These are phyloP conservation scores for Collybia mongolica DNA, from an alignment of 768 basidiomycete species.

Conservation along the genomic window DNA sequence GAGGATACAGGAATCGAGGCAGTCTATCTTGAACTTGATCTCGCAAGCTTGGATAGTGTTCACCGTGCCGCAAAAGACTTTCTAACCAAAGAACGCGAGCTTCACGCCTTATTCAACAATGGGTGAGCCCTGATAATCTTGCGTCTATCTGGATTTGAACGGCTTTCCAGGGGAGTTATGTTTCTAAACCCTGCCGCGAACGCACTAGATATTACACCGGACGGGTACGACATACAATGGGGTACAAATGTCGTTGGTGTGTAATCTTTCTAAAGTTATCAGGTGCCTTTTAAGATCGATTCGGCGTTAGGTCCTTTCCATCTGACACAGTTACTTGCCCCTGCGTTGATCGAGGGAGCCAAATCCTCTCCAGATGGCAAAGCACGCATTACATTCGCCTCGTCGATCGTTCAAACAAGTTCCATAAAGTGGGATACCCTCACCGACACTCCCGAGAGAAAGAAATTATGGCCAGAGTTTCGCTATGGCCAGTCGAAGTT, in stretches of 20 bases:
- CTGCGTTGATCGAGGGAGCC: slow-evolving; percentile 40
- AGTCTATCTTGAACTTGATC: slow-evolving; percentile 33
- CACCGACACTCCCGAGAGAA: slow-evolving; percentile 30
- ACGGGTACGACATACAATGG: slow-evolving; percentile 58
- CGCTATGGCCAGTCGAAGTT: slow-evolving; percentile 44
- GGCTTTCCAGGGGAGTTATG: slow-evolving; percentile 47
- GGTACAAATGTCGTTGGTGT: slow-evolving; percentile 55
- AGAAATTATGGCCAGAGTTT: slow-evolving; percentile 9
- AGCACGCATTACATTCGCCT: slow-evolving; percentile 45
- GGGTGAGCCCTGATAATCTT: slow-evolving; percentile 30
- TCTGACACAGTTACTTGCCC: slow-evolving; percentile 12
- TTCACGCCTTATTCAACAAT: slow-evolving; percentile 52
- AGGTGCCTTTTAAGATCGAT: too few species aligned
- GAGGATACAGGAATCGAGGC: slow-evolving; percentile 33
- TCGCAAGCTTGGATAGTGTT: slow-evolving; percentile 34
- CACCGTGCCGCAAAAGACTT: slow-evolving; percentile 33
- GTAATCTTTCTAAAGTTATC: slow-evolving; percentile 3
- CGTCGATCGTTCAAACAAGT: slow-evolving; percentile 35
- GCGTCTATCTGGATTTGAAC: background rate
- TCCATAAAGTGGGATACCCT: slow-evolving; percentile 39
- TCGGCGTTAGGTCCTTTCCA: too few species aligned
- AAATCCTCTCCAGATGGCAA: slow-evolving; percentile 36
- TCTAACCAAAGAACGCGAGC: slow-evolving; percentile 34
- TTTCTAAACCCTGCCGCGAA: slow-evolving; percentile 9
- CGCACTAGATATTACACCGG: slow-evolving; percentile 28